A percentile compares a stretch with the other conserved stretches of the same genome.
Conservation (phyloP, 352 stramenopile species). For the Phytophthora sansomeana region DNA sequence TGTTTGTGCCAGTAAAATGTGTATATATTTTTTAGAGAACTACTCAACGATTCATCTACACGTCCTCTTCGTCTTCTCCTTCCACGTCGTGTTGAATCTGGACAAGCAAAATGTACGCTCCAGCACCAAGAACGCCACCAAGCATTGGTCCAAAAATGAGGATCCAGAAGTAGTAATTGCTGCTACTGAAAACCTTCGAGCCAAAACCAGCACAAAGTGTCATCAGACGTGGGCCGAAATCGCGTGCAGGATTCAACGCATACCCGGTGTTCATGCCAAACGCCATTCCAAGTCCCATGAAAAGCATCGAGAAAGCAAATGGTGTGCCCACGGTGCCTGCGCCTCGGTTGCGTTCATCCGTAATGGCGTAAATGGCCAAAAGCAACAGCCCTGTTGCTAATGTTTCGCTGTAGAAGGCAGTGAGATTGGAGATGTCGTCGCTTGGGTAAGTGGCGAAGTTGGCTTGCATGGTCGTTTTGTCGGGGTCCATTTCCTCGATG, state of each 20-base stretch:
- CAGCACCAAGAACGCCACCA: conserved; percentile 50
- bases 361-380: conserved; percentile 62
- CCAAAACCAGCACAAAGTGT: conserved; percentile 62
- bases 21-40: no score
- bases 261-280: no score
- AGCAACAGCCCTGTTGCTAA: conserved; percentile 58
- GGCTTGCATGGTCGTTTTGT: conserved; percentile 42
- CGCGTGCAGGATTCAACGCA: conserved; percentile 54
- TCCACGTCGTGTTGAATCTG: conserved; percentile 58
- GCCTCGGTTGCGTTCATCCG: conserved; percentile 52
- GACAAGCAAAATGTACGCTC: conserved; percentile 56
- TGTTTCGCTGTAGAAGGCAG: conserved; percentile 65
- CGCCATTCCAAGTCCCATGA: conserved; percentile 66
- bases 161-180: conserved; percentile 71
- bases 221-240: conserved; percentile 54
- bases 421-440: conserved; percentile 45
- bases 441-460: conserved; percentile 63
- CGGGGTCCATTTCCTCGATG: conserved; percentile 48
- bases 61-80: conserved; percentile 25
- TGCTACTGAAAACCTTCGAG: conserved; percentile 57
- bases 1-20: background rate
- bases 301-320: conserved; percentile 54
- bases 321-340: conserved; percentile 45
- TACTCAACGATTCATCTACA: conserved; percentile 2
- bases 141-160: conserved; percentile 56